phyloP scores from a whole-genome alignment of 1,284 basidiomycete species.

The Papiliotrema flavescens region DNA sequence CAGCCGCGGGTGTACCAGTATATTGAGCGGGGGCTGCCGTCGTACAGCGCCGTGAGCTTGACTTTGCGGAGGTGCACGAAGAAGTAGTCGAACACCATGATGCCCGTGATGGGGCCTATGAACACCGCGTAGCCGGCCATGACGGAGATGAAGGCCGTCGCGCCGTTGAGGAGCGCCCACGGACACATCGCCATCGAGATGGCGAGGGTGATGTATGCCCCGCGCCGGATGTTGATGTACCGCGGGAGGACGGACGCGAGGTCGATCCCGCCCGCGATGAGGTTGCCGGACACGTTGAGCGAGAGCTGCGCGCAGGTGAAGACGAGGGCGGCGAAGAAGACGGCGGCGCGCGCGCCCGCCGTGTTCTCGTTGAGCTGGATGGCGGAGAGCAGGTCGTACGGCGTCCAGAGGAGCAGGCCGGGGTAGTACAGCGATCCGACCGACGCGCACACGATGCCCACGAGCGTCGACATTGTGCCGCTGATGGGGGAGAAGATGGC shows the following conservation, averaged over 20 bases:
- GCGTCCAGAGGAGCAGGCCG: conserved; percentile 44
- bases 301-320: conserved; percentile 47
- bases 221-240: conserved; percentile 50
- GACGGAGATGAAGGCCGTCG: conserved; percentile 46
- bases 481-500: conserved; percentile 38
- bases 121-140: conserved; percentile 48
- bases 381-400: conserved; percentile 42
- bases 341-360: conserved; percentile 42
- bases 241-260: conserved; percentile 48
- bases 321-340: conserved; percentile 43
- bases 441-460: conserved; percentile 49
- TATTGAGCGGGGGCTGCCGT: conserved; percentile 18
- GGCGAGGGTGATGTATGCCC: conserved; percentile 11
- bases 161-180: conserved; percentile 43
- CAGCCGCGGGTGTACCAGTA: conserved; percentile 42
- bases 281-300: conserved; percentile 49
- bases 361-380: conserved; percentile 35
- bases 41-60: conserved; percentile 38
- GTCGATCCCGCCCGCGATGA: conserved; percentile 48
- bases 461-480: conserved; percentile 40
- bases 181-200: conserved; percentile 45
- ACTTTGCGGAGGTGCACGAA: conserved; percentile 43
- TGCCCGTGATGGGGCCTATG: conserved; percentile 44
- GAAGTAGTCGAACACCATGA: conserved; percentile 50
- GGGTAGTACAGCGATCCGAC: conserved; percentile 42